These are phyloP conservation scores for Scedosporium minutisporum DNA, from an alignment of 2,329 filamentous ascomycete species.

Conservation along the genomic window DNA sequence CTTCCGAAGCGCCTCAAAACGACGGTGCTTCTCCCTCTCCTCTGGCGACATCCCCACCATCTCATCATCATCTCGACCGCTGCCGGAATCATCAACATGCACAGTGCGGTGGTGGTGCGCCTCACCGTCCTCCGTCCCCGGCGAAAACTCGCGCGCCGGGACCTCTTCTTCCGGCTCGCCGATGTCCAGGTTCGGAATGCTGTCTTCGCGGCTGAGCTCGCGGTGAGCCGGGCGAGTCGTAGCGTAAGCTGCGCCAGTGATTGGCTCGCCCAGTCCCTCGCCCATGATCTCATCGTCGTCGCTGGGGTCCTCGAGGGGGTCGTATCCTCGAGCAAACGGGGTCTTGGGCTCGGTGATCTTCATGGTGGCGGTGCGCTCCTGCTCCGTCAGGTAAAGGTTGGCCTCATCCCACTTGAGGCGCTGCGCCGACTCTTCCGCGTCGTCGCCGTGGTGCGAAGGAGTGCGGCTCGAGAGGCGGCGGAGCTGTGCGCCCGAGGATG, in stretches of 20 bases:
- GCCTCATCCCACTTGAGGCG: constrained; percentile 97
- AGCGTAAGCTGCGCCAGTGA: constrained; percentile 9
- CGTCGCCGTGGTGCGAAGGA: constrained; percentile 55
- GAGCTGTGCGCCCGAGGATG: constrained; percentile 51
- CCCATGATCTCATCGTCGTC: constrained; percentile 66
- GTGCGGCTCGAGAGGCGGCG: constrained; percentile 53
- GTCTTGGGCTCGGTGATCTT: constrained; percentile 99
- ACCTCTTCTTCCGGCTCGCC: constrained; percentile 80
- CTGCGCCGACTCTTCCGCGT: constrained; percentile 46
- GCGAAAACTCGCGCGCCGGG: constrained; percentile 55
- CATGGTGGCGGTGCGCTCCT: constrained; percentile 92
- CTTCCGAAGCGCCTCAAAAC: constrained; percentile 87
- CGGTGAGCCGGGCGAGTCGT: not conserved
- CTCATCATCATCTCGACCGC: constrained; percentile 48
- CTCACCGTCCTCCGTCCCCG: constrained; percentile 81
- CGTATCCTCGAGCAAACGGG: constrained; percentile 86
- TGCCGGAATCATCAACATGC: constrained; percentile 57
- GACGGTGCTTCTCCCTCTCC: constrained; percentile 80
- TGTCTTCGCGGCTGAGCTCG: constrained; percentile 37
- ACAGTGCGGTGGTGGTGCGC: constrained; percentile 42
- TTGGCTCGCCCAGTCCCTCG: constrained; percentile 17
- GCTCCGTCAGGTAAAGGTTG: constrained; percentile 93
- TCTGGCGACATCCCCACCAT: constrained; percentile 51
- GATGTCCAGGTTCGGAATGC: constrained; percentile 85
- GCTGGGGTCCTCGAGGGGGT: constrained; percentile 77